Conservation (phyloP, 2,329 filamentous ascomycete genomes). For the Chaetomium olivaceum region DNA sequence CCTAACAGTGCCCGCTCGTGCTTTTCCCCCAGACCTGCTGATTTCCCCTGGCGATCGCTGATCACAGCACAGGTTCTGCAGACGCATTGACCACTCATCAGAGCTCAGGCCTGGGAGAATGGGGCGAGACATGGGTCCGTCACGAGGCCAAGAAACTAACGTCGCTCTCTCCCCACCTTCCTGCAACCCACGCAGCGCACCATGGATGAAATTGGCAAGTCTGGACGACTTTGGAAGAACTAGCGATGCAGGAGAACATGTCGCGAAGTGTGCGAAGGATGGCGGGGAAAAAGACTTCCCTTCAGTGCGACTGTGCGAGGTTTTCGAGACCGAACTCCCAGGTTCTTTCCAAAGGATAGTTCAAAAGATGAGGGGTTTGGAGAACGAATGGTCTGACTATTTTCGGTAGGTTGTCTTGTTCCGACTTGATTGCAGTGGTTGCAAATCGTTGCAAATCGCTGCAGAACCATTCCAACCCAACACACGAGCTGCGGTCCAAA, state of each 20-base stretch:
- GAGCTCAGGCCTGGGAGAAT: not conserved
- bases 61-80: constrained; percentile 1
- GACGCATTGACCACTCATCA: constrained; percentile 17
- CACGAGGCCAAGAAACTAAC: constrained; percentile 10
- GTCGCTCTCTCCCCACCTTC: constrained; percentile 8
- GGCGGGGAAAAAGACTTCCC: not conserved
- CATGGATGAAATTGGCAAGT: constrained; percentile 13
- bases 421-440: not conserved
- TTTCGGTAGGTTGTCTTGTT: not conserved
- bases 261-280: constrained; percentile 1
- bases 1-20: no score
- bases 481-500: constrained; percentile 1
- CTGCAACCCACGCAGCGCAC: not conserved
- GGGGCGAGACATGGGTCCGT: constrained; percentile 3
- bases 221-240: not conserved
- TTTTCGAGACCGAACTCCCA: not conserved
- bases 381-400: not conserved
- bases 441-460: not conserved
- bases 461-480: not conserved
- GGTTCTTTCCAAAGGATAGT: not conserved
- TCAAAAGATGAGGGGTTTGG: not conserved
- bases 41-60: constrained; percentile 26
- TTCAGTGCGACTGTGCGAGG: not conserved
- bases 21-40: not conserved
- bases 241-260: constrained; percentile 19